Evolutionary conservation across 495 filamentous ascomycete species (phyloP), one percentile per base, ranked within the genome.

Genomic region (Rhypophila decipiens): DNA sequence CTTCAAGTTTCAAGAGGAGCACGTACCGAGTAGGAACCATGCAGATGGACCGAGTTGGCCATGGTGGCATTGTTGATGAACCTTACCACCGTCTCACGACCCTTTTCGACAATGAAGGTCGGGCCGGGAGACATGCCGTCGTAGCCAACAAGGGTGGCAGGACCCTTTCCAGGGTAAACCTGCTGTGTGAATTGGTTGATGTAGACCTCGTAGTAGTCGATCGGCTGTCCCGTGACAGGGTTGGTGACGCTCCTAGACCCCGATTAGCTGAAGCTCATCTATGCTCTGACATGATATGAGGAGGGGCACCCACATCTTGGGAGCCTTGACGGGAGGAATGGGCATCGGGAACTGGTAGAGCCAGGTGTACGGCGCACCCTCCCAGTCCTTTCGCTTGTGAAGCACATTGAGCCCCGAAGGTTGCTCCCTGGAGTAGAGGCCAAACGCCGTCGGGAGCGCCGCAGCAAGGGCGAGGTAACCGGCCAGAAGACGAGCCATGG

Each of bases 61-160:
- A 54, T 48, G 21, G 50, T 59, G 17, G 60, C 69, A 19, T 71
- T 68, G 61, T 79, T 80, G 53, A 77, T 50, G 41, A 78, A 72
- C 22, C 77, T 64, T 5, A 80, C 68, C 4, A 80, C 72, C 0
- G 68, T 66, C 53, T 75, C 73, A 0, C 64, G 59, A 5, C 74
- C 75, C 24, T 55, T 58, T n/a, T 60, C 49, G 15, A 77, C 60
- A 0, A 60, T 40, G 43, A 76, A 71, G 7, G 72, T 77, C 0
- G 76, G 75, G 2, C 76, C 76, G 2, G 77, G 77, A 15, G 67
- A 66, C 3, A 69, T 73, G 15, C 77, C 77, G 53, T 80, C 69
- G 44, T 77, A 80, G 0, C 75, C 77, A 18, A 73, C 60, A 8
- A 80, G 51, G 9, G 62, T 65, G 7, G 78, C 67, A 3, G 63